Evolutionary conservation across 495 filamentous ascomycete genomes (phyloP), one percentile per base, ranked within the genome.

Genomic region (Lepraria neglecta): DNA sequence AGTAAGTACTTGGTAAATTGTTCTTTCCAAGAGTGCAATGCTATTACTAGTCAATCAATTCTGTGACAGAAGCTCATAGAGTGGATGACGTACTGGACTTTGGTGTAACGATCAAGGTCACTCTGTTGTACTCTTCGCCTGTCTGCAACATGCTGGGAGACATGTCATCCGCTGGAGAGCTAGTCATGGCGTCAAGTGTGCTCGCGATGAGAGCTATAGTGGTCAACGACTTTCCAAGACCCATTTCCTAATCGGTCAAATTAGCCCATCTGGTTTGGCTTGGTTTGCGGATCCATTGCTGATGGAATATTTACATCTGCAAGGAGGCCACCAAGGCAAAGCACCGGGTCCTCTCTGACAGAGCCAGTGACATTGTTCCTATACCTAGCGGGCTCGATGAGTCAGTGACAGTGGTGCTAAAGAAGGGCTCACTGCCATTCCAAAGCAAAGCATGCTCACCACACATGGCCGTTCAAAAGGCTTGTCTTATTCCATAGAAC

Each of bases 41-140:
- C 43, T 45, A 68, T 27, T 14, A 69, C 62, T 24, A 43, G 27
- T 14, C 4, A 50, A 14, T 4, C 27, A 6, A n/a, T 30, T 14
- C 4, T 46, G 6, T 48, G 11, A 28, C 31, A 24, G 0, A 24
- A 50, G 27, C 48, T 17, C 11, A 7, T n/a, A 59, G 2, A 21
- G 28, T 17, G 47, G 42, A 50, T 12, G n/a, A 64, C 65, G 33
- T 58, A 72, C 75, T 45, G 7, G 71, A 67, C 17, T 73, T 72
- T 2, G 77, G 73, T 3, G 72, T 74, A 53, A 79, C 61, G 0
- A 79, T 67, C 27, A 79, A 62, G 9, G 76, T 79, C 4, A 75
- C 65, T 56, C 65, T 72, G n/a, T 57, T 57, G 40, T 30, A 57
- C 30, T 57, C 28, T 27, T 57, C 42, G n/a, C 17, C 24, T 21